These are phyloP conservation scores for Starmerella gropengiesseri DNA, from an alignment of 805 yeast species.

Conservation along the genomic window DNA sequence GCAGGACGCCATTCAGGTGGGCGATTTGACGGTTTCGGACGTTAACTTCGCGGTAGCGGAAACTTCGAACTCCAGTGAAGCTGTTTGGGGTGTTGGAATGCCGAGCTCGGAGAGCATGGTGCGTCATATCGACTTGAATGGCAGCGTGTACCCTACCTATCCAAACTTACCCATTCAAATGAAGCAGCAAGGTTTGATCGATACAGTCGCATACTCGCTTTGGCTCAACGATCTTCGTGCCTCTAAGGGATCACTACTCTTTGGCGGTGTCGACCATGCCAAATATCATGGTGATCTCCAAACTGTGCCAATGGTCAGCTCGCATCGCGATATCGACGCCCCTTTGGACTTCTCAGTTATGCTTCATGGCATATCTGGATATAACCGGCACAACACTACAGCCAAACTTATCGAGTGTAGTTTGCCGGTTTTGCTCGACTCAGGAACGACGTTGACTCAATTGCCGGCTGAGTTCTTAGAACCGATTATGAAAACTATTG, in stretches of 20 bases:
- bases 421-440: conserved; percentile 33
- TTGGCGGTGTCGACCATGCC: conserved; percentile 35
- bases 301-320: conserved; percentile 28
- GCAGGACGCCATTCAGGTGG: conserved; percentile 43
- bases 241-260: conserved; percentile 30
- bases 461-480: conserved; percentile 30
- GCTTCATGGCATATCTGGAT: conserved; percentile 20
- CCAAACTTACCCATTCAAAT: conserved; percentile 29
- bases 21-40: conserved; percentile 24
- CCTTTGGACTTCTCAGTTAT: conserved; percentile 22
- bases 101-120: conserved; percentile 28
- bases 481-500: conserved; percentile 14
- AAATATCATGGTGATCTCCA: conserved; percentile 32
- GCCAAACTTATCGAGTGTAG: conserved; percentile 11
- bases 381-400: not conserved
- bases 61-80: conserved; percentile 50
- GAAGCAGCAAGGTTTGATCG: conserved; percentile 34
- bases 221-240: conserved; percentile 31
- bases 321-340: conserved; percentile 24
- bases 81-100: conserved; percentile 37
- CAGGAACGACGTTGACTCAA: conserved; percentile 43
- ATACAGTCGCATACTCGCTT: conserved; percentile 35
- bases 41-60: conserved; percentile 64
- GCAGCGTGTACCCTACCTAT: conserved; percentile 22
- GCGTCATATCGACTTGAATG: conserved; percentile 20